Conservation (phyloP, 2,329 filamentous ascomycete genomes). For the Lasiodiplodia gonubiensis region DNA sequence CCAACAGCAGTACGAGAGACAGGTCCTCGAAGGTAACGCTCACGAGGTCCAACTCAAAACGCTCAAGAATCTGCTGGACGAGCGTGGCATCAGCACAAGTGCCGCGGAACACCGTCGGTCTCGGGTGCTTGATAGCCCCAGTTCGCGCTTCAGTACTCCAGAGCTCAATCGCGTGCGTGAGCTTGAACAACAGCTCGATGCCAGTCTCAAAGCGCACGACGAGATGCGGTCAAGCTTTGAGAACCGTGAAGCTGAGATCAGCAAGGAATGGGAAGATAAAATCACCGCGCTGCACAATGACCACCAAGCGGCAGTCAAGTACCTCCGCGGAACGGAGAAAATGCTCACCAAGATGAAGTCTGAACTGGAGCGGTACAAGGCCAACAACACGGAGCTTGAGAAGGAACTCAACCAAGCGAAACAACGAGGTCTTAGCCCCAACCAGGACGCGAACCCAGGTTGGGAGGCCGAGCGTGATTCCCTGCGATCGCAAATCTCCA, state of each 20-base stretch:
- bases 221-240: constrained; percentile 82
- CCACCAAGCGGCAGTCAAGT: constrained; percentile 96
- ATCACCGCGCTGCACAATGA: constrained; percentile 93
- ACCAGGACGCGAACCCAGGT: constrained; percentile 57
- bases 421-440: constrained; percentile 46
- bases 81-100: constrained; percentile 75
- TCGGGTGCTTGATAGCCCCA: constrained; percentile 74
- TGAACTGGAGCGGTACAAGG: constrained; percentile 90
- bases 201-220: constrained; percentile 78
- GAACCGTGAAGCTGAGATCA: constrained; percentile 82
- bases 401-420: constrained; percentile 71
- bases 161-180: constrained; percentile 81
- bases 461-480: constrained; percentile 77
- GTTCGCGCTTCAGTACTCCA: constrained; percentile 75
- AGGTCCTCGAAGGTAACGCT: constrained; percentile 93
- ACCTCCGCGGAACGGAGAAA: constrained; percentile 97
- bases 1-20: constrained; percentile 79
- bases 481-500: constrained; percentile 71
- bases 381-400: constrained; percentile 81
- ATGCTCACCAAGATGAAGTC: constrained; percentile 99
- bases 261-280: constrained; percentile 88
- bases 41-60: constrained; percentile 90
- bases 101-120: constrained; percentile 73
- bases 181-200: constrained; percentile 84
- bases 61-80: constrained; percentile 87